Base-by-base conservation (phyloP, 495 filamentous ascomycete genomes). In the Haplographium delicatum region DNA sequence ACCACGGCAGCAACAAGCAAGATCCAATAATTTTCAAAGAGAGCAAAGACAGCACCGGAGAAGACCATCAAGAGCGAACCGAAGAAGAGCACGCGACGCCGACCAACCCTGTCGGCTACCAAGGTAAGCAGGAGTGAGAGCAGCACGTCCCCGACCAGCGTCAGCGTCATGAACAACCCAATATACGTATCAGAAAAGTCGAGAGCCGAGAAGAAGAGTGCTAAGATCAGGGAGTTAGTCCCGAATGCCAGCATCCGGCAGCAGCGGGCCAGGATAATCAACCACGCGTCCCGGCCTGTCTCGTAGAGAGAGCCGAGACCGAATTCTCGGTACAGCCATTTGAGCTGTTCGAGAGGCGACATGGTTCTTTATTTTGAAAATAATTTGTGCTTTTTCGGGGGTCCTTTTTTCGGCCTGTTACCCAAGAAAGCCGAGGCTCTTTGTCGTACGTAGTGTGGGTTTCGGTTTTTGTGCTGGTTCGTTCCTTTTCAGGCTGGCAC, bases 91-190 rank as follows among this genome's bases (percentile, higher is more conserved):
- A 85, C 79, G 4, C 70, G 73, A 44, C 82, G 78, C 31, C 88
- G 73, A 7, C 88, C 88, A 35, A 90, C 65, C 1, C 73, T 63
- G 66, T 94, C 88, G 1, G 88, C 87, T 43, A 85, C 77, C 1
- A 88, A 67, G 0, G 89, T 89, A 16, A 95, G 72, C 19, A 84
- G 57, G 7, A 89, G 78, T 34, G 85, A 88, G 50, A 94, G 82
- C 25, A 83, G 59, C 3, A 88, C 83, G 70, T 95, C 89, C 18
- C 89, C 89, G 9, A 86, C 65, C 37, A 93, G 68, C 0, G 89
- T 95, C 33, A 91, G 65, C 1, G 85, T 89, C 88, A 95, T 95
- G 65, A 95, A 91, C 5, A 90, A 69, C 13, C 89, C 89, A 40
- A 88, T 89, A 7, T 71, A 70, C 11, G 77, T 72, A 59, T 89